A percentile compares a stretch with the other conserved stretches of the same genome.
phyloP scores from a whole-genome alignment of 257 asterid species.

The Capsicum chinense region DNA sequence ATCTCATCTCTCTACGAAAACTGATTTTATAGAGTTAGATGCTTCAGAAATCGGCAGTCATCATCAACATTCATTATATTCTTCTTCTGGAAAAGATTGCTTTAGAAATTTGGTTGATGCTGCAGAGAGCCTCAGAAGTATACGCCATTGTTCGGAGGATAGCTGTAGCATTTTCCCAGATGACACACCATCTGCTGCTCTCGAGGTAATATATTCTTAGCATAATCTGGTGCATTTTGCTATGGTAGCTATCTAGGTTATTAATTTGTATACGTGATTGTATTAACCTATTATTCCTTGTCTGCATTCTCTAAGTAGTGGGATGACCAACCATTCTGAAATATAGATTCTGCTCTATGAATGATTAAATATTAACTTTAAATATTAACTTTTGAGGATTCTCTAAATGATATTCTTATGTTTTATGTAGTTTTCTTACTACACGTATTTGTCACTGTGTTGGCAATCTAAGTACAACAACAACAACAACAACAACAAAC shows the following conservation, averaged over 20 bases:
- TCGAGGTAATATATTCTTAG: conserved; percentile 30
- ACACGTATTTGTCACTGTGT: background rate
- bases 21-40: conserved; percentile 26
- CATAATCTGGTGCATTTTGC: conserved; percentile 7
- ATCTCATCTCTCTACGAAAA: conserved; percentile 25
- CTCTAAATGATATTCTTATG: background rate
- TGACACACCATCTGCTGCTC: conserved; percentile 26
- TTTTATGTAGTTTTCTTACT: background rate
- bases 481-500: too few species aligned
- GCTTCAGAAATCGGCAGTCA: conserved; percentile 26
- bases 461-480: background rate
- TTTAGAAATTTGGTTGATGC: conserved; percentile 27
- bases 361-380: background rate
- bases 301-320: background rate
- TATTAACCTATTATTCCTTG: background rate
- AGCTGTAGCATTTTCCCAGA: conserved; percentile 25
- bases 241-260: conserved; percentile 8
- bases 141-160: conserved; percentile 21
- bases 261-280: background rate
- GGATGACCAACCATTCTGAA: conserved; percentile 18
- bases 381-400: background rate
- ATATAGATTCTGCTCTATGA: background rate
- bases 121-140: conserved; percentile 28
- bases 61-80: conserved; percentile 28
- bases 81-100: conserved; percentile 27